Base-by-base conservation (phyloP, 2,329 filamentous ascomycete genomes). In the Calycina herbarum region DNA sequence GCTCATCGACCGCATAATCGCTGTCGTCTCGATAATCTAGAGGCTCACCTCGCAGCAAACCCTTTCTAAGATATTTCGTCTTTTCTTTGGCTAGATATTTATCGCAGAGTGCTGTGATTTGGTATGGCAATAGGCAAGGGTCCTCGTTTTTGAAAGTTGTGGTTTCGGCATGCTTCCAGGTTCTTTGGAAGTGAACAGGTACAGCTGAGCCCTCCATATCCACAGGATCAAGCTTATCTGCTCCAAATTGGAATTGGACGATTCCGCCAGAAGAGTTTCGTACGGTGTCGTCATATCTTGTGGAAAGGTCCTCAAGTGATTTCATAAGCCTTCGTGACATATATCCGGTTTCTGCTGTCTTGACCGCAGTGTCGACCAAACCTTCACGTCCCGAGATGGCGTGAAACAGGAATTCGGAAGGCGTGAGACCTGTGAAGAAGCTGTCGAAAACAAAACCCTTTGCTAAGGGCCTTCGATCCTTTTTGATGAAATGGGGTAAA, bases 311-410 rank as follows among this genome's bases (percentile, higher is more conserved):
- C 76, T 99, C 95, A 59, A 99, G 80, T 2, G 93, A 97, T 79
- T 99, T 99, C 94, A 99, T 99, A 76, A 99, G 78, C 72, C 95
- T 89, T 80, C 95, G 89, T 69, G 94, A 98, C 95, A 99, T 99
- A 80, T 99, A 99, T 70, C 95, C 95, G 11, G 95, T 99, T 78
- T 99, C 95, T 62, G 95, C 95, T 62, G 95, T 99, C 82, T 99
- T 99, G 80, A 98, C 95, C 67, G 95, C 95, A 1, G 95, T 99
- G 85, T 99, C 95, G 75, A 99, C 94, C 71, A 99, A 82, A 87
- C 95, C 95, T 86, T 98, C 95, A 87, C 95, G 91, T 73, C 95
- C 95, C 73, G 93, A 97, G 81, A 98, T 97, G 71, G 95, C 95
- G 85, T 99, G 95, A 80, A 99, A 98, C 65, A 98, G 86, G 78